Percentiles rank a stretch among this genome's conserved stretches.
Evolutionary conservation across 1,284 basidiomycete genomes (phyloP).

Genomic region (Sanguinoderma infundibulare): DNA sequence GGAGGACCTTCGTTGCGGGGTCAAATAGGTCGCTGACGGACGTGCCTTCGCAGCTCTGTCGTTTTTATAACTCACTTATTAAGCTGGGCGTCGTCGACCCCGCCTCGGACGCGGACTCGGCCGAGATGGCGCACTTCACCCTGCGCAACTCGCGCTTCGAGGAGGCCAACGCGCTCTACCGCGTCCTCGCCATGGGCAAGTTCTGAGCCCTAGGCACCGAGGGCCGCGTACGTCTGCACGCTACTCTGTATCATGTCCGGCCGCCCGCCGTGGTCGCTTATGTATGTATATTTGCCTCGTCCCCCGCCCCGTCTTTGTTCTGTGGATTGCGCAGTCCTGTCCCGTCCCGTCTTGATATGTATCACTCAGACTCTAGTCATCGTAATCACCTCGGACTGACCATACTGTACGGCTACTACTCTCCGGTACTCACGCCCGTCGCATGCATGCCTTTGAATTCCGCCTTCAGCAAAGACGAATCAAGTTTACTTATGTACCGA

Average conservation of each 20-base stretch:
- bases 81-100: constrained; percentile 65
- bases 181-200: constrained; percentile 50
- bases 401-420: constrained; percentile 1
- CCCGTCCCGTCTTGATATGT: constrained; percentile 1
- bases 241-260: constrained; percentile 9
- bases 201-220: constrained; percentile 33
- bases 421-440: neutral
- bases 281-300: constrained; percentile 3
- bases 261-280: neutral
- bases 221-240: neutral
- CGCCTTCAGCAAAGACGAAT: too few species aligned
- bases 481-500: neutral
- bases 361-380: neutral
- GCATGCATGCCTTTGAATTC: neutral
- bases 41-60: constrained; percentile 56
- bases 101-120: constrained; percentile 62
- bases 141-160: constrained; percentile 71
- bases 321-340: too few species aligned
- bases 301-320: neutral
- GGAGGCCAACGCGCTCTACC: constrained; percentile 74
- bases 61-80: constrained; percentile 75
- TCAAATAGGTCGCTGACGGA: neutral
- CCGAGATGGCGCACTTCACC: constrained; percentile 77
- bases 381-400: neutral
- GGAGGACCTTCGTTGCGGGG: neutral